These are phyloP conservation scores for Pyrenochaeta sp. DNA, from an alignment of 2,329 filamentous ascomycete genomes.

Conservation along the genomic window DNA sequence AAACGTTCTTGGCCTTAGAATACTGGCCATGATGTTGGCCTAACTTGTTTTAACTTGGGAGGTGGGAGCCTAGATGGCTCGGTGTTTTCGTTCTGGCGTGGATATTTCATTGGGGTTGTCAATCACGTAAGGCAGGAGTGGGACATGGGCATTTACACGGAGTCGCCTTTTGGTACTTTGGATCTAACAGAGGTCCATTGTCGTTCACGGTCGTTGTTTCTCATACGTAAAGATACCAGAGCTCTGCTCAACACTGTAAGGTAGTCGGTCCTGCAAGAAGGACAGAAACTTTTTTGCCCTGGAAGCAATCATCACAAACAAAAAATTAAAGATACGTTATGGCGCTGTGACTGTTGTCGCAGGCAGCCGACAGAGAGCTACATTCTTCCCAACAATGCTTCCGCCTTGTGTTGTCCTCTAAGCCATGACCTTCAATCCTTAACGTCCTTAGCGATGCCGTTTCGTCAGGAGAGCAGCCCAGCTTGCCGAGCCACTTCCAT, in stretches of 20 bases:
- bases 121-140: constrained; percentile 17
- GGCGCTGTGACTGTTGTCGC: constrained; percentile 19
- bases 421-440: neutral
- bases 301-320: constrained; percentile 20
- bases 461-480: constrained; percentile 4
- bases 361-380: constrained; percentile 21
- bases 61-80: constrained; percentile 44
- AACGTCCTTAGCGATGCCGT: constrained; percentile 2
- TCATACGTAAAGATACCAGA: constrained; percentile 49
- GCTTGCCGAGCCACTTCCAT: constrained; percentile 20
- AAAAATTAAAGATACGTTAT: constrained; percentile 19
- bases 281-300: constrained; percentile 23
- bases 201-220: constrained; percentile 36
- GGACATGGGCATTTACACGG: constrained; percentile 31
- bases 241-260: constrained; percentile 45
- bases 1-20: constrained; percentile 32
- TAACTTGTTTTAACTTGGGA: constrained; percentile 41
- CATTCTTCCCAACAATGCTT: neutral
- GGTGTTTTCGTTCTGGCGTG: constrained; percentile 24
- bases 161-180: constrained; percentile 23
- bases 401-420: constrained; percentile 7
- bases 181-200: constrained; percentile 17
- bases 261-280: constrained; percentile 37
- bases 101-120: constrained; percentile 20
- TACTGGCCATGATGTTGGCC: constrained; percentile 22